Base-by-base conservation (phyloP, 257 asterid genomes). In the Oldenlandia corymbosa region DNA sequence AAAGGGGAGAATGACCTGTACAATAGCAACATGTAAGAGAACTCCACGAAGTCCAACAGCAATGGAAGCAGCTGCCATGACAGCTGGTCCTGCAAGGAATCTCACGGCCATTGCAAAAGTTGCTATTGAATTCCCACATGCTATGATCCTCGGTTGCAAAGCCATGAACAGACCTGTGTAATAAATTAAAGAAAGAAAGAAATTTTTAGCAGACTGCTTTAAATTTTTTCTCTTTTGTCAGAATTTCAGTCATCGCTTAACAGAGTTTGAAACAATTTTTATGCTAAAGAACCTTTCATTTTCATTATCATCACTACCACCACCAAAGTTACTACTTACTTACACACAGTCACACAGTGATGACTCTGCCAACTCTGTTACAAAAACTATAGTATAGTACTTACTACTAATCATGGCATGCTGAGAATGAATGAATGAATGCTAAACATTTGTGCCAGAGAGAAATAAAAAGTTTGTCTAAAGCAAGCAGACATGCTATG, bases 11-110 rank as follows among this genome's bases (percentile, higher is more conserved):
- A 42, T 26, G 62, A 88, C 98, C 98, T 92, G 98, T 41, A 91
- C 97, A 74, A 92, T 92, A 65, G 97, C 97, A 31, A 92, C 76
- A 68, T 90, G 95, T 73, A 92, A 70, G 61, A 92, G 97, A 59
- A 54, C 87, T 26, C 97, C 97, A 10, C 95, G 97, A 66, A 92
- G 98, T 68, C 98, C 98, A 79, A 92, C 95, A 71, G 84, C 97
- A 75, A 87, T 80, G 81, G 97, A 92, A 76, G 98, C 89, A 69
- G 93, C 95, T 45, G 95, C 98, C 97, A 92, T 92, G 75, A 92
- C 95, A 82, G 98, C 98, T 75, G 98, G 98, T 41, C 97, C 97
- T 18, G 95, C 80, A 80, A 92, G 93, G 90, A 92, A 92, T 89
- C 98, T 92, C 73, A 92, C 97, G 67, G 95, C 93, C 97, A 89